Evolutionary conservation across 331 rosid species (phyloP).

Genomic region (Malus hybrid): DNA sequence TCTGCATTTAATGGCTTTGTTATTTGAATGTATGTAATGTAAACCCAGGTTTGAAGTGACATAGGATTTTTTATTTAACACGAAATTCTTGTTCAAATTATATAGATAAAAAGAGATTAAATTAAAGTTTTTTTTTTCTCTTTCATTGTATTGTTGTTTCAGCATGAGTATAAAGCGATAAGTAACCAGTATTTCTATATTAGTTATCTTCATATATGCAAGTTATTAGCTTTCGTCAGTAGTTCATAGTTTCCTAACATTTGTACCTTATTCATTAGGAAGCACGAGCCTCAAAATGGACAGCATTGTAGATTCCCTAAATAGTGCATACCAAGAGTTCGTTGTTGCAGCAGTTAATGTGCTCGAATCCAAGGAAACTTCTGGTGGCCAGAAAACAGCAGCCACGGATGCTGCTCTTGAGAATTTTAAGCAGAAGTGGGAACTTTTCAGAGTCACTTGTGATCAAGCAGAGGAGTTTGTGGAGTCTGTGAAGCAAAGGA

Average conservation of each 20-base stretch:
- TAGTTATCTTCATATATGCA: neutral
- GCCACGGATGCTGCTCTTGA: constrained; percentile 65
- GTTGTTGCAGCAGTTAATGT: constrained; percentile 65
- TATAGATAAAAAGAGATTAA: neutral
- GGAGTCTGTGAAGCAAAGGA: constrained; percentile 82
- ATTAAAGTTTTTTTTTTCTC: neutral
- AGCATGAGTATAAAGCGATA: neutral
- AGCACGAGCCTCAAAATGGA: constrained; percentile 36
- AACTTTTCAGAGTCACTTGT: constrained; percentile 68
- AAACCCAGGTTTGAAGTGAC: neutral
- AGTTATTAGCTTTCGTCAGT: neutral
- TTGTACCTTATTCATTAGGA: neutral
- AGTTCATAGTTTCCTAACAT: neutral
- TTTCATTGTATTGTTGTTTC: neutral
- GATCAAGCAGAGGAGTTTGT: constrained; percentile 90
- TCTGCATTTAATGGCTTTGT: too few species aligned
- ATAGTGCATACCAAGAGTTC: constrained; percentile 68
- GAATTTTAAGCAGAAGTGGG: constrained; percentile 85
- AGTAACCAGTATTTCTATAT: neutral
- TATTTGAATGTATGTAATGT: too few species aligned
- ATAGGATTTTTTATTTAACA: neutral
- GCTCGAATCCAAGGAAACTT: constrained; percentile 56
- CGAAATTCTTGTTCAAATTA: neutral
- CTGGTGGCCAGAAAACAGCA: constrained; percentile 43
- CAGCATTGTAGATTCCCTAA: constrained; percentile 56